phyloP scores from a whole-genome alignment of 306 rosid species.

The Albizia julibrissin region DNA sequence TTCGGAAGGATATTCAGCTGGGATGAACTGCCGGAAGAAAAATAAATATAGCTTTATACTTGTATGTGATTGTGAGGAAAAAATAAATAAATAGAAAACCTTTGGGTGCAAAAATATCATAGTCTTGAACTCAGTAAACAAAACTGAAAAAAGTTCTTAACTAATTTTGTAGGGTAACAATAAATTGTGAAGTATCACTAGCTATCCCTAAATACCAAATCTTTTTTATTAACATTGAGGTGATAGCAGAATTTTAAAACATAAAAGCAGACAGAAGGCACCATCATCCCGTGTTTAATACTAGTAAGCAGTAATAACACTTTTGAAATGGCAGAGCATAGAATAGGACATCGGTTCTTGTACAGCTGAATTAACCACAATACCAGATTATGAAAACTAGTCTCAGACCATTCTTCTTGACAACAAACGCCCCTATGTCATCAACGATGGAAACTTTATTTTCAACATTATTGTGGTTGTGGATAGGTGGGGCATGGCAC shows the following conservation, averaged over 20 bases:
- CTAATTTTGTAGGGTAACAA: neutral
- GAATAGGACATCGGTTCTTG: neutral
- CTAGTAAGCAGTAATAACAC: neutral
- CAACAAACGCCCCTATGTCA: neutral
- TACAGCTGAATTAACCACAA: neutral
- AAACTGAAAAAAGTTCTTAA: neutral
- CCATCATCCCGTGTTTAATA: neutral
- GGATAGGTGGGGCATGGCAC: too few relatives aligned
- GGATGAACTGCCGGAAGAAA: conserved; percentile 38
- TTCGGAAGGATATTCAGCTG: conserved; percentile 16
- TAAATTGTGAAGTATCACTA: neutral
- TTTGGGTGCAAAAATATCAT: neutral
- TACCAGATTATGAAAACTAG: neutral
- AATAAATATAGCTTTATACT: neutral
- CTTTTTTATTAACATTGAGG: neutral
- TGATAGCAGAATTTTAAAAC: neutral
- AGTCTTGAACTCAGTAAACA: conserved; percentile 19
- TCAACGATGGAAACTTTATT: neutral
- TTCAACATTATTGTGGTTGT: neutral
- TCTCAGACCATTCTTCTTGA: neutral
- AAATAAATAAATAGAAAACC: neutral
- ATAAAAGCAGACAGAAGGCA: neutral
- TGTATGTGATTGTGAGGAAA: neutral
- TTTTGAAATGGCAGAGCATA: neutral
- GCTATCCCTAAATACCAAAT: neutral